Percentiles rank a stretch among this genome's conserved stretches.
Conservation (phyloP, 176 grass and related monocot species). For the Carex parvula region DNA sequence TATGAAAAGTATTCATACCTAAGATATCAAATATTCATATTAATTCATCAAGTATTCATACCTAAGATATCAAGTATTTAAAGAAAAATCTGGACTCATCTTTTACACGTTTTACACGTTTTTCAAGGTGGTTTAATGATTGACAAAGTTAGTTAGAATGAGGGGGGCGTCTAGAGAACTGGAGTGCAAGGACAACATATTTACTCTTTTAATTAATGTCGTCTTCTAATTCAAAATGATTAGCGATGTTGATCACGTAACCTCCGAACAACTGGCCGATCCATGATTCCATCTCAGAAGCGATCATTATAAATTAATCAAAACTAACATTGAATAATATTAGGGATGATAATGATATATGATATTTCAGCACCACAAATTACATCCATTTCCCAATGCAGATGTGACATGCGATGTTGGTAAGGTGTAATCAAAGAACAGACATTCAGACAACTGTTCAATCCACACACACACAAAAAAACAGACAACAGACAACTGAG, state of each 20-base stretch:
- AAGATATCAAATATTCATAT: no score
- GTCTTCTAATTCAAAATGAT: neutral
- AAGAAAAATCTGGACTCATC: no score
- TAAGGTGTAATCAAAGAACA: neutral
- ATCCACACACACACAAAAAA: no score
- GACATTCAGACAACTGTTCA: neutral
- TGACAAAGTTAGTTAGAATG: no score
- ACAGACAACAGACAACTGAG: constrained; percentile 1
- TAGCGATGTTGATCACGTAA: neutral
- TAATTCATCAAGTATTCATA: no score
- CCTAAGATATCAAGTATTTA: no score
- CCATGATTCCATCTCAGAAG: neutral
- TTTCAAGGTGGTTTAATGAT: no score
- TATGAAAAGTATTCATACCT: no score
- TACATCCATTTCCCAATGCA: neutral
- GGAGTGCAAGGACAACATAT: no score
- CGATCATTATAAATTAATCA: neutral
- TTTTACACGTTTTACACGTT: no score
- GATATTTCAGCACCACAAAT: neutral
- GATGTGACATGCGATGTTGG: neutral
- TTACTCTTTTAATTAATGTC: neutral
- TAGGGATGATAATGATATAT: neutral
- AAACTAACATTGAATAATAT: neutral
- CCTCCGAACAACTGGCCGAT: neutral
- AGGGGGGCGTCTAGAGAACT: no score